A percentile compares a stretch with the other conserved stretches of the same genome.
Evolutionary conservation across 2,329 filamentous ascomycete genomes (phyloP).

Genomic region (Botrytis porri): DNA sequence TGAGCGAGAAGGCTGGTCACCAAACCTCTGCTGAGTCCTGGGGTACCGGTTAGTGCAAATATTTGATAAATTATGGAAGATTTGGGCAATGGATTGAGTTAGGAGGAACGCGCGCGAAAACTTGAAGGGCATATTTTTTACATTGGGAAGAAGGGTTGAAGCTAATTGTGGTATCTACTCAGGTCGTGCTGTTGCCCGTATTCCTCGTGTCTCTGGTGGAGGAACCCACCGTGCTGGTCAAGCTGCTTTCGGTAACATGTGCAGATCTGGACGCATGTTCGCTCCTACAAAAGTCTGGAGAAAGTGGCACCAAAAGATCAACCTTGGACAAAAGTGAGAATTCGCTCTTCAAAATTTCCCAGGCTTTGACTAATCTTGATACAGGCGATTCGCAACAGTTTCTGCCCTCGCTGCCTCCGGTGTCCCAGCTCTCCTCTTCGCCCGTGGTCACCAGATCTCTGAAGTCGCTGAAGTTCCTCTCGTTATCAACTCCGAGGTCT

Average conservation of each 20-base stretch:
- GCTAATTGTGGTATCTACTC: slow-evolving; percentile 29
- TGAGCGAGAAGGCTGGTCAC: slow-evolving; percentile 99
- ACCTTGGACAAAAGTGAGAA: slow-evolving; percentile 88
- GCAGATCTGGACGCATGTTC: slow-evolving; percentile 99
- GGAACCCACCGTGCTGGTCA: slow-evolving; percentile 99
- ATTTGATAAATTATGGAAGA: slow-evolving; percentile 24
- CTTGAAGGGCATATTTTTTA: background rate
- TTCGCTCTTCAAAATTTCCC: slow-evolving; percentile 23
- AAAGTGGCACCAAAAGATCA: slow-evolving; percentile 99
- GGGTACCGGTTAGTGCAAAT: slow-evolving; percentile 82
- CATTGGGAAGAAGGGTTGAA: slow-evolving; percentile 3
- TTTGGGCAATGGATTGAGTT: slow-evolving; percentile 4
- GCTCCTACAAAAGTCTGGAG: slow-evolving; percentile 99
- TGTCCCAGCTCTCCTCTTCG: slow-evolving; percentile 89
- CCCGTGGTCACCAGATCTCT: slow-evolving; percentile 94
- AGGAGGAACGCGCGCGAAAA: background rate
- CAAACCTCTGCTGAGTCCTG: slow-evolving; percentile 99
- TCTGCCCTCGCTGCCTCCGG: slow-evolving; percentile 97
- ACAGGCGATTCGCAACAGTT: slow-evolving; percentile 91
- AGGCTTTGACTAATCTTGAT: slow-evolving; percentile 27
- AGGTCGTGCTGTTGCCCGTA: slow-evolving; percentile 99
- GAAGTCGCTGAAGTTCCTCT: slow-evolving; percentile 94
- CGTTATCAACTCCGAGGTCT: slow-evolving; percentile 87
- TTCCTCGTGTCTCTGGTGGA: slow-evolving; percentile 99
- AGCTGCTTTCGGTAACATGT: slow-evolving; percentile 99